Conservation (phyloP, 805 yeast species). For the Cyberlindnera subsufficiens region DNA sequence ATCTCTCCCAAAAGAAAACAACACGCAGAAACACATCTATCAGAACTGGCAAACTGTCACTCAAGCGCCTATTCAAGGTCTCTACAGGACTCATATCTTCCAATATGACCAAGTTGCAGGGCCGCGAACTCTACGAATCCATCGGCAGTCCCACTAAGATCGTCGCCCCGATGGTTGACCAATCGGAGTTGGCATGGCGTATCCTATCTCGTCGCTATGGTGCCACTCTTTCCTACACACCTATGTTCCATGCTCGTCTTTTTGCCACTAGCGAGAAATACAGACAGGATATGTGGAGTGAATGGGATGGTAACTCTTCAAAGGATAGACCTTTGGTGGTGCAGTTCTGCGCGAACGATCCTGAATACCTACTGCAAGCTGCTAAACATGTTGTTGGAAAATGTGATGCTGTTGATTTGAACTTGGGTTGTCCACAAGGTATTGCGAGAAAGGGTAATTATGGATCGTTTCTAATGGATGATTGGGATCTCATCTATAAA, state of each 20-base stretch:
- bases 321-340: conserved; percentile 84
- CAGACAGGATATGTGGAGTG: conserved; percentile 66
- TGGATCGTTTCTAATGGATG: conserved; percentile 96
- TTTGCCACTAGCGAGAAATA: conserved; percentile 84
- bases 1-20: neutral
- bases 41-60: neutral
- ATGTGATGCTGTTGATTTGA: conserved; percentile 95
- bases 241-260: conserved; percentile 91
- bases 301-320: conserved; percentile 63
- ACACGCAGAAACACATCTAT: neutral
- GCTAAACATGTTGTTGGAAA: conserved; percentile 73
- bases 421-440: conserved; percentile 97
- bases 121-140: conserved; percentile 63
- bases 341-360: conserved; percentile 96
- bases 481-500: conserved; percentile 77
- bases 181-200: conserved; percentile 94
- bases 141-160: conserved; percentile 76
- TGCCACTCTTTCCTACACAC: conserved; percentile 91
- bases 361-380: conserved; percentile 74
- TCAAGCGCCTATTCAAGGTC: neutral
- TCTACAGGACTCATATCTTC: neutral
- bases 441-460: conserved; percentile 93
- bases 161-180: conserved; percentile 99
- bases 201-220: conserved; percentile 81
- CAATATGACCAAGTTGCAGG: conserved; percentile 31